phyloP scores from a whole-genome alignment of 345 rosid species.

The Citropsis articulata region DNA sequence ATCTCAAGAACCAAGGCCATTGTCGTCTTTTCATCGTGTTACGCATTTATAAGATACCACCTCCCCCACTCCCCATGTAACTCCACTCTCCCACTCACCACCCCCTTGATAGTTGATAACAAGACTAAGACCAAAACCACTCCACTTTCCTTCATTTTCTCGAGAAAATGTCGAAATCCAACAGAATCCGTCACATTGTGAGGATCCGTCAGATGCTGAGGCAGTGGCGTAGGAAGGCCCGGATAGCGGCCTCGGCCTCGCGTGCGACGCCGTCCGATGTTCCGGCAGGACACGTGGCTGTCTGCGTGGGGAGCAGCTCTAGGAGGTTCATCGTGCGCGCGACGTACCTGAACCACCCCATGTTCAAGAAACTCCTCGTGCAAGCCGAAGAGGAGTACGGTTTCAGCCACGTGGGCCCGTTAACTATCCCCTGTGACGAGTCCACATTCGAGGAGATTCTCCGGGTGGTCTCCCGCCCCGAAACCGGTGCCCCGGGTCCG shows the following conservation, averaged over 20 bases:
- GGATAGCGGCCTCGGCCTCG: constrained; percentile 30
- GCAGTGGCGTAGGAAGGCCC: constrained; percentile 72
- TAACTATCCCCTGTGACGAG: constrained; percentile 85
- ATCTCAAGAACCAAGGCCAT: background rate
- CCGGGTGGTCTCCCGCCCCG: constrained; percentile 39
- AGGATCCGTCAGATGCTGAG: constrained; percentile 76
- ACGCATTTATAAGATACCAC: background rate
- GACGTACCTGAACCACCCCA: constrained; percentile 80
- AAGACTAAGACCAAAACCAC: background rate
- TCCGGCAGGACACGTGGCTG: constrained; percentile 83
- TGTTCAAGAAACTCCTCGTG: constrained; percentile 57
- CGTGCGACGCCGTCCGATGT: constrained; percentile 49
- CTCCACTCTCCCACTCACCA: background rate
- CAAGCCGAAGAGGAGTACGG: constrained; percentile 91
- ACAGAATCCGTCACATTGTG: constrained; percentile 68
- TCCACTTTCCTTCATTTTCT: constrained; percentile 6
- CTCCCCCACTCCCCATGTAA: background rate
- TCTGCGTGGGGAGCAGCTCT: constrained; percentile 56
- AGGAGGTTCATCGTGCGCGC: constrained; percentile 70
- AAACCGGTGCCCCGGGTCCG: constrained; percentile 21
- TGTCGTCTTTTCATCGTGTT: background rate
- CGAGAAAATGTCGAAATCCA: constrained; percentile 31
- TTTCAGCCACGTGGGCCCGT: constrained; percentile 60
- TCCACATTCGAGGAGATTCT: constrained; percentile 71
- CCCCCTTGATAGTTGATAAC: too few relatives aligned